Evolutionary conservation across 2,329 filamentous ascomycete species (phyloP).

Genomic region (Trichoderma pleuroti): DNA sequence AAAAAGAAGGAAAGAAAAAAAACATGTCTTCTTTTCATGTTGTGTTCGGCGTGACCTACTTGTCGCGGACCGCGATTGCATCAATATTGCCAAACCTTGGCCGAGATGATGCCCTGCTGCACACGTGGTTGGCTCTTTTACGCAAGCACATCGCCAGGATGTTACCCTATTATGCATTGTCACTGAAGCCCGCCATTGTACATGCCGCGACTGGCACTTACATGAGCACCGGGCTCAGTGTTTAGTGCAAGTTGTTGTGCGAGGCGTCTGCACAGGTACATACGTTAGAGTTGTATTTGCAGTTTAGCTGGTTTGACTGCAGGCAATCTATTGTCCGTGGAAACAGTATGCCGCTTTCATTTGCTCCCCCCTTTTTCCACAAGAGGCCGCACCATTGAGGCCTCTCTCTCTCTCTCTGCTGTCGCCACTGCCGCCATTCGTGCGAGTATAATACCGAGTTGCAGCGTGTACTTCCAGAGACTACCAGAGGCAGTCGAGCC

Average conservation of each 20-base stretch:
- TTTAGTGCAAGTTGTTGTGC: background rate
- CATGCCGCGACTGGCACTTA: background rate
- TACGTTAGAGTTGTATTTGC: constrained; percentile 2
- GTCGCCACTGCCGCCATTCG: background rate
- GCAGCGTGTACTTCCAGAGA: background rate
- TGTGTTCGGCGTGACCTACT: background rate
- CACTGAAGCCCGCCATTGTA: background rate
- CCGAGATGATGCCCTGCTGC: background rate
- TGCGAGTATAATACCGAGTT: background rate
- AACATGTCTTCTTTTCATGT: background rate
- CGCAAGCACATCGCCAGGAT: background rate
- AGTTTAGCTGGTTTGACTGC: constrained; percentile 9
- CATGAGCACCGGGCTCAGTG: background rate
- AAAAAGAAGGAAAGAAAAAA: background rate
- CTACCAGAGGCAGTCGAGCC: too few species aligned
- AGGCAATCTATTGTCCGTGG: background rate
- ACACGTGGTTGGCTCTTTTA: background rate
- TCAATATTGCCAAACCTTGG: background rate
- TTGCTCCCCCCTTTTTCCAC: background rate
- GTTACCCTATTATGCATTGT: background rate
- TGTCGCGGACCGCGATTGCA: background rate
- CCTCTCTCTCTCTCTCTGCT: background rate
- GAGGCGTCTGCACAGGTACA: background rate
- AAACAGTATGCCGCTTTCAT: background rate
- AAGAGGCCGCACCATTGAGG: background rate